phyloP scores from a whole-genome alignment of 257 asterid species.

The Nicotiana tabacum region DNA sequence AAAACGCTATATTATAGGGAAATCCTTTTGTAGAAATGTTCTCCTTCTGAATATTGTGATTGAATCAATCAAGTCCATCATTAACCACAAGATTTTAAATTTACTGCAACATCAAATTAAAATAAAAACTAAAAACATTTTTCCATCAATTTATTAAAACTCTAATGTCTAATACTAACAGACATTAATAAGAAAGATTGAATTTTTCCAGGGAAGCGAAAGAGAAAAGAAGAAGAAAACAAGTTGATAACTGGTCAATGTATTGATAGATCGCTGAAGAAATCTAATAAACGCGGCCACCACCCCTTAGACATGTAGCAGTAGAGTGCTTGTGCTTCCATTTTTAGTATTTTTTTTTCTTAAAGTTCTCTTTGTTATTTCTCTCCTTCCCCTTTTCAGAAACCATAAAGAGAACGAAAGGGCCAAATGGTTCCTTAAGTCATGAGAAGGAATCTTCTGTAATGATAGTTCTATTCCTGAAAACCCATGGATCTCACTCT shows the following conservation, averaged over 20 bases:
- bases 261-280: background rate
- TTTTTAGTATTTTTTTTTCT: background rate
- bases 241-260: background rate
- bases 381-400: background rate
- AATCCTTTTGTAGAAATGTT: too few species aligned
- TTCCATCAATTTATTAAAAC: background rate
- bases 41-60: too few species aligned
- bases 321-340: background rate
- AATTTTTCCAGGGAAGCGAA: background rate
- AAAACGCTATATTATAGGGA: too few species aligned
- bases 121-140: too few species aligned
- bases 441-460: background rate
- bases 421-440: background rate
- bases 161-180: background rate
- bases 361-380: background rate
- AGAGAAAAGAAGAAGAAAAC: background rate
- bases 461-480: background rate
- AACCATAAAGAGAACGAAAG: background rate
- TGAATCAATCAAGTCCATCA: background rate
- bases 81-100: too few species aligned
- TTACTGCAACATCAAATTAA: too few species aligned
- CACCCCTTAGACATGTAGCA: background rate
- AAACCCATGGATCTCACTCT: background rate
- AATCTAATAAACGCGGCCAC: background rate
- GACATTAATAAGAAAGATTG: background rate